Evolutionary conservation across 2,329 filamentous ascomycete species (phyloP).

Genomic region (Diaporthe sp.): DNA sequence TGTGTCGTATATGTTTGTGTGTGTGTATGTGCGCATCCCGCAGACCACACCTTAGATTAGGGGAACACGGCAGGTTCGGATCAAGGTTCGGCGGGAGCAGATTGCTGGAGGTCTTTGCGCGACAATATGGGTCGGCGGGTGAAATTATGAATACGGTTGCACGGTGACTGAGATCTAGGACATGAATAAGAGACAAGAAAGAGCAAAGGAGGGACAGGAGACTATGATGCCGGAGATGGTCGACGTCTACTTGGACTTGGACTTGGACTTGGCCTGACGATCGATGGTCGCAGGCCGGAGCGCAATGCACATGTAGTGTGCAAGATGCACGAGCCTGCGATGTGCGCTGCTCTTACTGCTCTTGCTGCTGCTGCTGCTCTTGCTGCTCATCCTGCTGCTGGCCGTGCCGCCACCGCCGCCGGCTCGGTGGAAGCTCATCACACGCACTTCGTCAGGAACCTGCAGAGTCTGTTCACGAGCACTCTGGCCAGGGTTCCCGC

Average conservation of each 20-base stretch:
- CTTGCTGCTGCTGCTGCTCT: background rate
- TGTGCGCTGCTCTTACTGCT: background rate
- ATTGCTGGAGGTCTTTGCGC: slow-evolving; percentile 30
- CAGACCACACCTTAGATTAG: slow-evolving; percentile 28
- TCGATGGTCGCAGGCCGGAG: slow-evolving; percentile 6
- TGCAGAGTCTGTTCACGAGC: slow-evolving; percentile 27
- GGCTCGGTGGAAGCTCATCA: slow-evolving; percentile 17
- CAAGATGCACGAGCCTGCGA: slow-evolving; percentile 14
- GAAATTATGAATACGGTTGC: slow-evolving; percentile 32
- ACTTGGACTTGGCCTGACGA: background rate
- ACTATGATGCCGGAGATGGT: background rate
- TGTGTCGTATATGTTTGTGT: background rate
- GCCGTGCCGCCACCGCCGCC: slow-evolving; percentile 8
- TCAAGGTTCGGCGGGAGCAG: slow-evolving; percentile 19
- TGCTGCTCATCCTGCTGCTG: slow-evolving; percentile 8
- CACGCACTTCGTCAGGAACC: slow-evolving; percentile 3
- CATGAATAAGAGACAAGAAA: background rate
- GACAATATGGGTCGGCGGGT: slow-evolving; percentile 10
- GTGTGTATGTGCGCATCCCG: slow-evolving; percentile 14
- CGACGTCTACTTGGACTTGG: background rate
- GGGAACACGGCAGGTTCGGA: slow-evolving; percentile 16
- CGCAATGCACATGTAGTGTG: slow-evolving; percentile 15
- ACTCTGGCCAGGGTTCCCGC: slow-evolving; percentile 19
- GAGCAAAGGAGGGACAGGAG: background rate
- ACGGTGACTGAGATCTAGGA: background rate